Percentiles rank a stretch among this genome's conserved stretches.
Evolutionary conservation across 2,329 filamentous ascomycete genomes (phyloP).

Genomic region (Verticillium tricorpus): DNA sequence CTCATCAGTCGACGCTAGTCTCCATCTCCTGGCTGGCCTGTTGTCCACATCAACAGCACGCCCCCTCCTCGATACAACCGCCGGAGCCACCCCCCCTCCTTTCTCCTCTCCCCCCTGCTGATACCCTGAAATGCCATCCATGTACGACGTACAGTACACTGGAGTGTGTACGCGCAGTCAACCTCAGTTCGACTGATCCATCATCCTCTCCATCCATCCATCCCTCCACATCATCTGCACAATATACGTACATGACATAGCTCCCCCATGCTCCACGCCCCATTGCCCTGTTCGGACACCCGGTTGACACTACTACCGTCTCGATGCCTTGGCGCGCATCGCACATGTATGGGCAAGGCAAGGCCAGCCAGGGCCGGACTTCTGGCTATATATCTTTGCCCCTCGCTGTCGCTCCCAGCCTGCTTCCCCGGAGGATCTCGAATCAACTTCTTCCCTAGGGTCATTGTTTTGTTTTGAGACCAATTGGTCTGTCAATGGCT

Average conservation of each 20-base stretch:
- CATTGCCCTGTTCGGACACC: conserved; percentile 4
- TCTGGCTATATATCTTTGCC: conserved; percentile 3
- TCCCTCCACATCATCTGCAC: conserved; percentile 1
- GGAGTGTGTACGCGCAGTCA: not conserved
- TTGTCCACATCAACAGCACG: not conserved
- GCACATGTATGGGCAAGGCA: not conserved
- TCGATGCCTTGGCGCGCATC: conserved; percentile 4
- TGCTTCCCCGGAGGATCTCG: not conserved
- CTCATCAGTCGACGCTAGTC: not conserved
- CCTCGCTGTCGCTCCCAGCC: not conserved
- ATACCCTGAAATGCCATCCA: conserved; percentile 3
- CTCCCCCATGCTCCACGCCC: not conserved
- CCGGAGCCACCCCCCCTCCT: not conserved
- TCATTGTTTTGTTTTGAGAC: conserved; percentile 3
- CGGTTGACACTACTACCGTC: conserved; percentile 2
- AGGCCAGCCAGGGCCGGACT: conserved; percentile 1
- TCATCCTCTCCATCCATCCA: not conserved
- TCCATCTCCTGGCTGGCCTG: not conserved
- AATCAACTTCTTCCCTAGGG: conserved; percentile 2
- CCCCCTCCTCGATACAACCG: conserved; percentile 3
- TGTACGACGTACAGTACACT: not conserved
- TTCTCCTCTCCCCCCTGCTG: not conserved
- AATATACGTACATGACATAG: conserved; percentile 2
- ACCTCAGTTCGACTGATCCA: not conserved
- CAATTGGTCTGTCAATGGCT: conserved; percentile 6